Evolutionary conservation across 2,329 filamentous ascomycete species (phyloP), one percentile per base, ranked within the genome.

Genomic region (Pestalotiopsis sp.): DNA sequence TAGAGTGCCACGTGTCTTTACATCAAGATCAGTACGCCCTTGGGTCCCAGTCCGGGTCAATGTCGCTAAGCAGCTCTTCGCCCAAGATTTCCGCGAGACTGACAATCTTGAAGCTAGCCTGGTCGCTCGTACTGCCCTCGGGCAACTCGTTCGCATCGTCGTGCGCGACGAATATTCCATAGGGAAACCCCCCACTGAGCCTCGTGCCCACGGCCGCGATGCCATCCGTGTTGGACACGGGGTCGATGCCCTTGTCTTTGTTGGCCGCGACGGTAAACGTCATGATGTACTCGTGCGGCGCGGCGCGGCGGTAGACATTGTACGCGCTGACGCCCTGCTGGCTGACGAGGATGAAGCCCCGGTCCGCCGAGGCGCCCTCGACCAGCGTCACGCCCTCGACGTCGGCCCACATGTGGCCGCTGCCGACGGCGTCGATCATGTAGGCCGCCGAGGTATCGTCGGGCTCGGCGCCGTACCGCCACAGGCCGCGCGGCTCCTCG

Each of bases 341-440:
- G 2, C 84, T 87, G 5, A 86, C 84, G 17, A 88, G 75, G 27
- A 88, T 80, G 74, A 84, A 87, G 0, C 85, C 85, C 20, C 82
- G 73, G 2, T 82, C 74, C 0, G 81, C 77, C 0, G 77, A 81
- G 60, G 79, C 74, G 3, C 85, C 85, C n/a, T 82, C 78, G 0
- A 87, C 80, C 0, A 88, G 76, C 0, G 85, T 84, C 12, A 88
- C 81, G 11, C 86, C 86, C 69, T 88, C 86, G n/a, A 87, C 83
- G 23, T 88, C 86, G 1, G 84, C 84, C 63, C 81, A 80, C n/a
- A 87, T 80, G 1, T 77, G 78, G 5, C 84, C 83, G 14, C 85
- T 83, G 6, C 83, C 84, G 3, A 87, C 80, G 25, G 80, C 78
- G 0, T 81, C 85, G 17, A 82, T 77, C 6, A 75, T 69, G 25